Evolutionary conservation across 116 monocot genomes (phyloP).

Genomic region (Papilionanthe hybrid): DNA sequence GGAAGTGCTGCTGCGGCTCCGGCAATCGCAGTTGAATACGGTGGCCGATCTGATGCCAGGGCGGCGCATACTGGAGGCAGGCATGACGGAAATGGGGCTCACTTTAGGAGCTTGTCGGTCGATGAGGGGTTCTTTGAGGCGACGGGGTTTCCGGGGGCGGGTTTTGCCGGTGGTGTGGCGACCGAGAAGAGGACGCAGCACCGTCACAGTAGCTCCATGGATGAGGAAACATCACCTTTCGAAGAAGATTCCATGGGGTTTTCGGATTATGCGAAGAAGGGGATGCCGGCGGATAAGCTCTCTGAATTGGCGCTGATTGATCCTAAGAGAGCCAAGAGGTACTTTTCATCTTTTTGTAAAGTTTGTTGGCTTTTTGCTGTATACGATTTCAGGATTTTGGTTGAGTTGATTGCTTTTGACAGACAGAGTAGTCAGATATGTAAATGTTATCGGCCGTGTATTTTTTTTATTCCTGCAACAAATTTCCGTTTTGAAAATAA

Average conservation of each 20-base stretch:
- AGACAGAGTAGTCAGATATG: neutral
- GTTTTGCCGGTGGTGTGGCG: neutral
- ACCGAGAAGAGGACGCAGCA: conserved; percentile 25
- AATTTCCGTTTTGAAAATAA: neutral
- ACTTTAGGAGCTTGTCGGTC: conserved; percentile 69
- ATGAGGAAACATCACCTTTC: conserved; percentile 46
- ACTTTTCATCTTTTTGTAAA: neutral
- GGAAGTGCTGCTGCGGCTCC: neutral
- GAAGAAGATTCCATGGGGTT: conserved; percentile 44
- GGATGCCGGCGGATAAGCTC: conserved; percentile 46
- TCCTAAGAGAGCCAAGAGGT: conserved; percentile 62
- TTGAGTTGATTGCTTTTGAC: neutral
- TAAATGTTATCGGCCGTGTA: neutral
- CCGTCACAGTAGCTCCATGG: conserved; percentile 45
- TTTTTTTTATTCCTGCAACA: neutral
- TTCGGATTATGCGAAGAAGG: conserved; percentile 54
- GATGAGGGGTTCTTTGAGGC: conserved; percentile 71
- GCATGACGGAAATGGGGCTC: conserved; percentile 6
- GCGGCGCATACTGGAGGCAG: neutral
- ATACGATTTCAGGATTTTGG: neutral
- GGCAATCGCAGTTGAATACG: neutral
- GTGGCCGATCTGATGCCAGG: conserved; percentile 2
- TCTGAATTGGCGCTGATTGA: conserved; percentile 46
- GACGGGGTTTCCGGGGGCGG: conserved; percentile 18
- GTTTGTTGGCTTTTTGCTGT: neutral